Evolutionary conservation across 2,329 filamentous ascomycete genomes (phyloP), one percentile per base, ranked within the genome.

Genomic region (Trichoderma hamatum): DNA sequence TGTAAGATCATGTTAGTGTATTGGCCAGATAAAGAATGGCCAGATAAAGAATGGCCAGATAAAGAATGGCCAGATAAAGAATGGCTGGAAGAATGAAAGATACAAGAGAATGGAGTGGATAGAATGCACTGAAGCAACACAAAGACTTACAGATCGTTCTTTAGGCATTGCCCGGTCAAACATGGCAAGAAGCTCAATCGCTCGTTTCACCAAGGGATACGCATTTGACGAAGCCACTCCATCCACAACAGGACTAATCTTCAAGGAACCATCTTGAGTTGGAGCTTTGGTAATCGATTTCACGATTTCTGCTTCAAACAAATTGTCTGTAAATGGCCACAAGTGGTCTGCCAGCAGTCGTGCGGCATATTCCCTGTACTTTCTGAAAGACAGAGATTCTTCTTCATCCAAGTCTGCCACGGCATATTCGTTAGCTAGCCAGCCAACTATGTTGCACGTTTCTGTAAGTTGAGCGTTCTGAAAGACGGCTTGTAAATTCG

Each of bases 151-250:
- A 72, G 86, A 87, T 78, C 87, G 82, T 74, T 89, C 87, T 65
- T 89, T 89, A 1, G 87, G 87, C 86, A 89, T 89, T 49, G 85
- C 85, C 71, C 86, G 85, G 72, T 90, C 88, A 73, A 90, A 90
- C 84, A 88, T 83, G 69, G 83, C 80, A 10, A 90, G 77, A 24
- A 90, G 79, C 71, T 88, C 86, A 11, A 89, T 79, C 0, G 88
- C 88, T 34, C 82, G 82, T 73, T 86, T 88, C 7, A 89, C 85
- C 1, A 86, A 80, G 0, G 87, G 85, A 71, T 87, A 85, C 0
- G 87, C 86, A 72, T 87, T 88, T 1, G 87, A 87, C 1, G 85
- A 84, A 1, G 85, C 81, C 1, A 84, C 78, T 13, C 82, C 84
- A 28, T 83, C 81, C 1, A 83, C 78, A 2, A 84, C 82, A 0